Percentiles rank a stretch among this genome's conserved stretches.
Evolutionary conservation across 2,329 filamentous ascomycete genomes (phyloP).

Genomic region (Hypoxylon sp.): DNA sequence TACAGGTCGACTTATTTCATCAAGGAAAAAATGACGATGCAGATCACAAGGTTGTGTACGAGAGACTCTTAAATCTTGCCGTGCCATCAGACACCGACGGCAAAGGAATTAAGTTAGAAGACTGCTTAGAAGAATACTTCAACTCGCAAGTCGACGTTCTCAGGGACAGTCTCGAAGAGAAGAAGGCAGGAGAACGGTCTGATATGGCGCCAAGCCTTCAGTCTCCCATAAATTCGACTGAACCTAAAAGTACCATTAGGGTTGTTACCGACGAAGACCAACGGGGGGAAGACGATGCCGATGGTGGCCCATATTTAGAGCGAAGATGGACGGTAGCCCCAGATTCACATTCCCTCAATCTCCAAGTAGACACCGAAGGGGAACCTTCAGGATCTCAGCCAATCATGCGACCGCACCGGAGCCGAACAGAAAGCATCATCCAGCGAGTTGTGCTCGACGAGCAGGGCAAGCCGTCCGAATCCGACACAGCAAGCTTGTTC

Average conservation of each 20-base stretch:
- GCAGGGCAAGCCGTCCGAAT: constrained; percentile 61
- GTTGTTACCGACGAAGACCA: constrained; percentile 51
- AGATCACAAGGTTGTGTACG: constrained; percentile 95
- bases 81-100: constrained; percentile 83
- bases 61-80: constrained; percentile 89
- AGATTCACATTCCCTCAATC: constrained; percentile 21
- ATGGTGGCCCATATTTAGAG: constrained; percentile 51
- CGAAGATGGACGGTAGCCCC: constrained; percentile 55
- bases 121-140: constrained; percentile 94
- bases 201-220: constrained; percentile 55
- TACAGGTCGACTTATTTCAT: constrained; percentile 96
- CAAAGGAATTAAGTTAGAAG: constrained; percentile 83
- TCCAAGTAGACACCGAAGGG: constrained; percentile 39
- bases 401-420: constrained; percentile 52
- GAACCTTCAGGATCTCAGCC: constrained; percentile 38
- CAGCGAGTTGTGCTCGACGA: constrained; percentile 71
- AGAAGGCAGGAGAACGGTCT: constrained; percentile 56
- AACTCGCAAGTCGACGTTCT: constrained; percentile 93
- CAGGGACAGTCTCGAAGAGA: constrained; percentile 74
- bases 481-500: constrained; percentile 60
- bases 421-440: constrained; percentile 70
- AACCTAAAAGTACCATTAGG: constrained; percentile 55
- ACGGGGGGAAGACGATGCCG: constrained; percentile 45
- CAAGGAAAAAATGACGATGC: constrained; percentile 87
- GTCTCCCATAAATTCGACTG: constrained; percentile 39